phyloP scores from a whole-genome alignment of 169 alveolate genomes.

The Toxoplasma gondii region DNA sequence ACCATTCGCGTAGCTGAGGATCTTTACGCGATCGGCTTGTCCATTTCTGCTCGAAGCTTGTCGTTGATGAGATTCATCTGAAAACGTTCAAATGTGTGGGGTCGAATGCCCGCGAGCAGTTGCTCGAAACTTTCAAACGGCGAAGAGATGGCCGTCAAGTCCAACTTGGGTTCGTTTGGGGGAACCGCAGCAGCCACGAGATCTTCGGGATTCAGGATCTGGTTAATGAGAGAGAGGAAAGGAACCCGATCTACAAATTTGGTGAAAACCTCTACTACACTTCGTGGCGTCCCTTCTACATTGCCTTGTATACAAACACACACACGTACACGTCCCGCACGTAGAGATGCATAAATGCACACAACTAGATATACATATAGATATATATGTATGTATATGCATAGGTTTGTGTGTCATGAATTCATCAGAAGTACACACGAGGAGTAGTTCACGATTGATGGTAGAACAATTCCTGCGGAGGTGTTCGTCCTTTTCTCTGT shows the following conservation, averaged over 20 bases:
- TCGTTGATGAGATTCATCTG: background rate
- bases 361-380: background rate
- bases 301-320: background rate
- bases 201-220: background rate
- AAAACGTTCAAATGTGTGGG: background rate
- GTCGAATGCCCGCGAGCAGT: constrained; percentile 9
- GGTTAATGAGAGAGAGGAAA: background rate
- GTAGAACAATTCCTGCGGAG: no score
- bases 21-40: background rate
- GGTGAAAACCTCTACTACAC: background rate
- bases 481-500: no score
- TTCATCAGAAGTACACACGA: no score
- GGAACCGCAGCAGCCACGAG: background rate
- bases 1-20: no score
- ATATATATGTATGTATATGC: no score
- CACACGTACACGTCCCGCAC: background rate
- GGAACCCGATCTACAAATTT: background rate
- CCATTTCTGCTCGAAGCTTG: background rate
- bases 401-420: no score
- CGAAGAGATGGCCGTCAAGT: background rate
- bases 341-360: background rate
- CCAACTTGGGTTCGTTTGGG: background rate
- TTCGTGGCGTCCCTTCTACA: background rate
- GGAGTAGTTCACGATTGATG: no score
- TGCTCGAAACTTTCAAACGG: constrained; percentile 23